Base-by-base conservation (phyloP, 2,329 filamentous ascomycete genomes). In the Blumeria graminis region DNA sequence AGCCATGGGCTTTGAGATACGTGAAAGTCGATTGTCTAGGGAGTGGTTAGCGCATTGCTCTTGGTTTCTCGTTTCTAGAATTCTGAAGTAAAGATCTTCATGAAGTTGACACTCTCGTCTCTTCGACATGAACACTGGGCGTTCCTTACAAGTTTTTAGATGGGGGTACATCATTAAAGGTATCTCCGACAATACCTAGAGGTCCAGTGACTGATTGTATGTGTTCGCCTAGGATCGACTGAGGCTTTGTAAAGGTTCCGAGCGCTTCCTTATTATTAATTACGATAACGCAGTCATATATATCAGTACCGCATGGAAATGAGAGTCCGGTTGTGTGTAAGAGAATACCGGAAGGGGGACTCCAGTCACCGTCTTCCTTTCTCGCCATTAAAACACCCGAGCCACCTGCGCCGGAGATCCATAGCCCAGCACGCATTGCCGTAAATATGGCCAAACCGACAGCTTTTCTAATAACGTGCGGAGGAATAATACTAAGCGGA, bases 381-480 rank as follows among this genome's bases (percentile, higher is more conserved):
- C 86, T 79, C 16, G 82, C 89, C 58, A 95, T 80, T 41, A 96
- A 74, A 41, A 96, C 77, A 55, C 90, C 90, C 57, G 86, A 90
- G 41, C 90, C 90, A 33, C 89, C 89, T 14, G 88, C 89, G 50
- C 90, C 90, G 50, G 86, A 90, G 62, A 94, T 76, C 85, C 89
- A 94, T 35, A 95, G 72, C 11, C 90, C 90, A 13, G 86, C 90
- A 58, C 90, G 82, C 87, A 95, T 94, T 34, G 87, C 94, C 0
- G 89, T 94, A 71, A 95, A 95, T 62, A 96, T 86, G 56, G 87
- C 89, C 57, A 96, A 76, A 10, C 87, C 90, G 62, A 90, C 87
- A 33, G 89, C 88, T 69, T 92, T 86, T 65, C 85, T 80, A 62
- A 96, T 86, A 57, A 95, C 86, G 65, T 82, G 77, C 57, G 81